Evolutionary conservation across 352 stramenopile genomes (phyloP), one percentile per base, ranked within the genome.

Genomic region (Globisporangium emineosum): DNA sequence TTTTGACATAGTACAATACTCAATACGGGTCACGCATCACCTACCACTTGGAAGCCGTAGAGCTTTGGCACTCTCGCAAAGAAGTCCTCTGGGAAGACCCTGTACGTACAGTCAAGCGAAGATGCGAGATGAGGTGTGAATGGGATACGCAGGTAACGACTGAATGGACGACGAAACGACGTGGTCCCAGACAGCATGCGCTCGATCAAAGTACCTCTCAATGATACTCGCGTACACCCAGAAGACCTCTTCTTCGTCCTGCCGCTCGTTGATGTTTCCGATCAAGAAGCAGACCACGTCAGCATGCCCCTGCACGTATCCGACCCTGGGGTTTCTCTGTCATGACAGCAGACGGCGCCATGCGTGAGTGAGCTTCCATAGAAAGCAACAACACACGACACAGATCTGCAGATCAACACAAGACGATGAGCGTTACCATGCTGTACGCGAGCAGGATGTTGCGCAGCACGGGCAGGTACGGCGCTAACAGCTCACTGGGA

Each of bases 171-270:
- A 45, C 17, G 37, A 45, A n/a, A 15, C 4, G 17, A 15, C 7
- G 37, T 45, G 4, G 0, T n/a, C 19, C 35, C 37, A 15, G 6
- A 2, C 17, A 21, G 5, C 37, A 45, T 45, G 15, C 15, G 17
- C 17, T 6, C 17, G n/a, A 7, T 5, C 3, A 45, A 45, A n/a
- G 29, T 25, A 87, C 78, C 76, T 73, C 64, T 92, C 83, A 19
- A 92, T 78, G 60, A 92, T 64, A 53, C 72, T 81, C 12, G 76
- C 71, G 47, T 92, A 92, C 54, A 92, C 79, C 83, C 83, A 92
- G 55, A 92, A 92, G 27, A 73, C 67, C 15, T 83, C 61, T 47
- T 90, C 81, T 60, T 89, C 83, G 52, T 83, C 69, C 32, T 76
- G 60, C 3, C 59, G 55, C 1, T 60, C 54, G 23, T 80, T 78